Evolutionary conservation across 2,329 filamentous ascomycete genomes (phyloP).

Genomic region (Monilinia fructigena): DNA sequence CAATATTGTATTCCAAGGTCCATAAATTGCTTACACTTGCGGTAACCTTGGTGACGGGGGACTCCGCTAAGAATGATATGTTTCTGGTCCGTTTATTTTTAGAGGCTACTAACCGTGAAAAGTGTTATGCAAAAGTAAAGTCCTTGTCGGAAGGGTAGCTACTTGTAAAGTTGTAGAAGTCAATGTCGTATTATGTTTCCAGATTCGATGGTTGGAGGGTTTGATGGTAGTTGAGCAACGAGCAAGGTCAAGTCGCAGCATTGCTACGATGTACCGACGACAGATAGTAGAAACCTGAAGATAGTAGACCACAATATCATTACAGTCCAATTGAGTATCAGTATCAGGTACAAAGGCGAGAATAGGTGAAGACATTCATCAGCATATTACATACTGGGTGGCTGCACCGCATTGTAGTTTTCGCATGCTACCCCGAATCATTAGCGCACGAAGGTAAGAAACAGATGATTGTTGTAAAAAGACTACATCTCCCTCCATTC

Average conservation of each 20-base stretch:
- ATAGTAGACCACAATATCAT: neutral
- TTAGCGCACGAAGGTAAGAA: neutral
- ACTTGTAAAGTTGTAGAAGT: neutral
- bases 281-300: neutral
- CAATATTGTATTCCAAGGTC: neutral
- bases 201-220: neutral
- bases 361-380: neutral
- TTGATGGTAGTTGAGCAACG: neutral
- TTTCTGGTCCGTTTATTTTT: neutral
- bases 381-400: too few species aligned
- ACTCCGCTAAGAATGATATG: neutral
- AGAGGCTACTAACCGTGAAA: neutral
- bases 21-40: neutral
- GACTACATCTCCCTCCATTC: neutral
- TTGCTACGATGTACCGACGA: neutral
- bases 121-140: neutral
- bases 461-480: neutral
- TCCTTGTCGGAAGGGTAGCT: neutral
- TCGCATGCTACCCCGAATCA: conserved; percentile 1
- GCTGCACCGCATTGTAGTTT: conserved; percentile 1
- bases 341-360: neutral
- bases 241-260: neutral
- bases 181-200: neutral
- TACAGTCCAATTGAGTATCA: neutral
- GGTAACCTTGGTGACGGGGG: neutral